These are phyloP conservation scores for Pseudocercospora cruenta DNA, from an alignment of 2,329 filamentous ascomycete genomes.

Conservation along the genomic window DNA sequence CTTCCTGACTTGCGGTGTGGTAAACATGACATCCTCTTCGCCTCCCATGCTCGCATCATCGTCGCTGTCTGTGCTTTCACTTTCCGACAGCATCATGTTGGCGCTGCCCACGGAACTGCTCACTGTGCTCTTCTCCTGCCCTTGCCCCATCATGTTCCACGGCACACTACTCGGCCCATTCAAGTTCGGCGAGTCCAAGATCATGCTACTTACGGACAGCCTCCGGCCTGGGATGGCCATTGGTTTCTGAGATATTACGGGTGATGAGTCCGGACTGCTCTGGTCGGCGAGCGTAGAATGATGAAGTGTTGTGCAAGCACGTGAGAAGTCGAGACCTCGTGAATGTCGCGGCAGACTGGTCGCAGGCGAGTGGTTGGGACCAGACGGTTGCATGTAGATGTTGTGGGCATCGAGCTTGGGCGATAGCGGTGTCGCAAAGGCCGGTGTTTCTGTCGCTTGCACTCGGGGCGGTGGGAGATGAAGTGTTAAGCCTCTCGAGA, in stretches of 20 bases:
- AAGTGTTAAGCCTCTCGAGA: conserved; percentile 67
- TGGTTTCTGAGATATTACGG: conserved; percentile 73
- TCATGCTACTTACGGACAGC: conserved; percentile 43
- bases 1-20: conserved; percentile 77
- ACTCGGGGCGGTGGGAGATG: conserved; percentile 61
- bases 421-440: conserved; percentile 67
- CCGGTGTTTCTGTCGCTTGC: conserved; percentile 44
- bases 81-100: conserved; percentile 78
- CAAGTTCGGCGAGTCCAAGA: conserved; percentile 67
- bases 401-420: conserved; percentile 84
- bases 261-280: conserved; percentile 87
- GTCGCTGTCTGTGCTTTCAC: conserved; percentile 71
- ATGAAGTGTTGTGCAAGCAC: conserved; percentile 90
- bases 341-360: conserved; percentile 88
- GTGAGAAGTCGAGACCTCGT: conserved; percentile 87
- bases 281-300: conserved; percentile 91
- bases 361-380: conserved; percentile 63
- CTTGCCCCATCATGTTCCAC: conserved; percentile 27
- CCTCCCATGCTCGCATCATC: conserved; percentile 53
- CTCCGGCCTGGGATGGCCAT: conserved; percentile 61
- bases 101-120: conserved; percentile 83
- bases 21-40: conserved; percentile 72
- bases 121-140: conserved; percentile 70
- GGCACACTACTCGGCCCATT: conserved; percentile 26
- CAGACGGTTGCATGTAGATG: conserved; percentile 64